These are phyloP conservation scores for Uromyces viciae-fabae DNA, from an alignment of 1,284 basidiomycete genomes.

Conservation along the genomic window DNA sequence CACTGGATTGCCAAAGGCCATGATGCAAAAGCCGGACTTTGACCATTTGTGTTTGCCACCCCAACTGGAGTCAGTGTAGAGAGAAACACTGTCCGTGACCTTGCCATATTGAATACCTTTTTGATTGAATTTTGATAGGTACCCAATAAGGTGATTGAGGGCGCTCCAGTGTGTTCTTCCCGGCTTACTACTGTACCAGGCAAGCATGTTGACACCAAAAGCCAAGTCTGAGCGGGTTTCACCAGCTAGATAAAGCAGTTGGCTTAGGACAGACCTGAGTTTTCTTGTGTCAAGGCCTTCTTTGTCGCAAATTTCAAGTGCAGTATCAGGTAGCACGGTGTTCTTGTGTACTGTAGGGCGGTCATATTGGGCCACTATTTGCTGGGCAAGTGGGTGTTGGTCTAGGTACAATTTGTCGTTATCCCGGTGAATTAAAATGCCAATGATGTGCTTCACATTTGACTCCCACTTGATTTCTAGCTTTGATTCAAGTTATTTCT, in stretches of 20 bases:
- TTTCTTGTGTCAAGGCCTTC: not conserved
- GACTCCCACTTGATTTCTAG: not conserved
- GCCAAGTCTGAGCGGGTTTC: not conserved
- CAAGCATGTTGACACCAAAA: constrained; percentile 7
- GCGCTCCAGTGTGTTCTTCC: not conserved
- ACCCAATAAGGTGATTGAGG: not conserved
- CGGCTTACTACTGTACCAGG: not conserved
- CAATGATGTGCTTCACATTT: not conserved
- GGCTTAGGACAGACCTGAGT: not conserved
- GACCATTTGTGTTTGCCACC: not conserved
- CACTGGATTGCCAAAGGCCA: not conserved
- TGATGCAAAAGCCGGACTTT: not conserved
- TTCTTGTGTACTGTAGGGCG: not conserved
- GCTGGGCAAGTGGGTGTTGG: not conserved
- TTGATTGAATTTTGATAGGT: not conserved
- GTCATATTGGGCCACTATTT: not conserved
- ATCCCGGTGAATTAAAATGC: not conserved
- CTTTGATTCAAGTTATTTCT: not conserved
- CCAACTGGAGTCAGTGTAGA: constrained; percentile 18
- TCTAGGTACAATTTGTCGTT: not conserved
- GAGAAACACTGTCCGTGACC: not conserved
- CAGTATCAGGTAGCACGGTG: not conserved
- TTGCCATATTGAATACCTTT: not conserved
- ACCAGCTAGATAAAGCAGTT: not conserved
- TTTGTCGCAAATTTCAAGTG: not conserved